Evolutionary conservation across 1,139 yeast genomes (phyloP), one percentile per base, ranked within the genome.

Genomic region (Entelexis paramagnoliae): DNA sequence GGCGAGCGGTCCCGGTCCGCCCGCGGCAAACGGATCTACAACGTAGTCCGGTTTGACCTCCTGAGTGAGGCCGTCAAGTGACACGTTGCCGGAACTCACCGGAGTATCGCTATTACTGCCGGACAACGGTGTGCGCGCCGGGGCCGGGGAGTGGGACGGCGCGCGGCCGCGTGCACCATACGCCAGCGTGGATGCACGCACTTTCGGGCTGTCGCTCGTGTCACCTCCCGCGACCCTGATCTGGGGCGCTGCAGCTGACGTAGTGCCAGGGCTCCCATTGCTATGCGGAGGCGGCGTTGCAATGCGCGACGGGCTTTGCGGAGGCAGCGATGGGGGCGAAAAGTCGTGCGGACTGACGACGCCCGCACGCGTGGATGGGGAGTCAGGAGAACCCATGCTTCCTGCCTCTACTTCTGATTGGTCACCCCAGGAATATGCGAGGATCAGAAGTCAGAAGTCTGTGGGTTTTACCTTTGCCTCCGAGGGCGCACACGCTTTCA

Each of bases 141-240:
- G 30, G n/a, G 47, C 38, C 6, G 24, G 26, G 30, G 46, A 20
- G 28, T 10, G 49, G 30, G 45, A 17, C 20, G 48, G 46, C 10
- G 38, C 36, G 51, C 28, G 46, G n/a, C 24, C 46, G 24, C 45
- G 36, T 10, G 52, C 49, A 34, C 58, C 59, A 41, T 56, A 55
- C 34, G 59, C 59, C 26, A 49, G 53, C 19, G 59, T 56, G 28
- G 57, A 51, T 19, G 57, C 51, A 16, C 59, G 52, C 14, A 50
- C 14, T 14, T 43, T 28, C n/a, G 58, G 52, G 24, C 49, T 33
- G 10, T 41, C 45, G 16, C 35, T 16, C 19, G 6, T 35, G 16
- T 35, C 39, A 13, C 32, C 34, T 5, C 30, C 34, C 17, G n/a
- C 30, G 3, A 30, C 45, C 17, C 3, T 13, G 9, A 39, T 39